A percentile compares a stretch with the other conserved stretches of the same genome.
These are phyloP conservation scores for Leptographium radiaticola DNA, from an alignment of 2,329 filamentous ascomycete species.

Conservation along the genomic window DNA sequence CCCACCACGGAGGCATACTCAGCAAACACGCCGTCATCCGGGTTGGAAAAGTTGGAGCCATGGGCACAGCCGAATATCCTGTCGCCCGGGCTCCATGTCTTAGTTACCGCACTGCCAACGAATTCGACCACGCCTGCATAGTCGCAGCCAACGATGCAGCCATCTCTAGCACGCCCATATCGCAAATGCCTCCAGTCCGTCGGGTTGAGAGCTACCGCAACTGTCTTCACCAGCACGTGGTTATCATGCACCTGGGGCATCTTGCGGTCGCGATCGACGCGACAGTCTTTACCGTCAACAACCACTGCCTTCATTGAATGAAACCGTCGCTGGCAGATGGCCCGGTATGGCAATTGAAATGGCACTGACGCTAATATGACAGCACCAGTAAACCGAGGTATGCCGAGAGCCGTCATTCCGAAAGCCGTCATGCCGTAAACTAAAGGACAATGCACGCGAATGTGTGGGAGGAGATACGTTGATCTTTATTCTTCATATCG, in stretches of 20 bases:
- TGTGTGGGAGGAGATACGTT: not conserved
- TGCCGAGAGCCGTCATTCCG: not conserved
- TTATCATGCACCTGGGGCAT: conserved; percentile 11
- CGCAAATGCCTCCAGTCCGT: conserved; percentile 13
- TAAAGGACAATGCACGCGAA: not conserved
- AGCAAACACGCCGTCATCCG: conserved; percentile 28
- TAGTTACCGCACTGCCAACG: conserved; percentile 27
- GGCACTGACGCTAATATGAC: not conserved
- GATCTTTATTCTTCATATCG: not conserved
- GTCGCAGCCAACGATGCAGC: conserved; percentile 22
- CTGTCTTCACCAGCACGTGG: conserved; percentile 14
- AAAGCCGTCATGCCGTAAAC: not conserved
- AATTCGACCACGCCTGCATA: conserved; percentile 32
- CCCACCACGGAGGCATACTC: conserved; percentile 24
- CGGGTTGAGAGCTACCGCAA: conserved; percentile 15
- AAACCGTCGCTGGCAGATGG: not conserved
- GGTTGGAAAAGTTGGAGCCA: conserved; percentile 20
- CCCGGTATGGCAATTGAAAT: not conserved
- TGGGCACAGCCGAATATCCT: conserved; percentile 27
- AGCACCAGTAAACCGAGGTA: not conserved
- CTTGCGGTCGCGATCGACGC: conserved; percentile 9
- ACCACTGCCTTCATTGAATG: conserved; percentile 12
- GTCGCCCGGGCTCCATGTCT: conserved; percentile 31
- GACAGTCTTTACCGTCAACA: conserved; percentile 2
- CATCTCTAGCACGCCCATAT: not conserved